Conservation (phyloP, 179 eudicot genomes). For the Drosera spatulata region DNA sequence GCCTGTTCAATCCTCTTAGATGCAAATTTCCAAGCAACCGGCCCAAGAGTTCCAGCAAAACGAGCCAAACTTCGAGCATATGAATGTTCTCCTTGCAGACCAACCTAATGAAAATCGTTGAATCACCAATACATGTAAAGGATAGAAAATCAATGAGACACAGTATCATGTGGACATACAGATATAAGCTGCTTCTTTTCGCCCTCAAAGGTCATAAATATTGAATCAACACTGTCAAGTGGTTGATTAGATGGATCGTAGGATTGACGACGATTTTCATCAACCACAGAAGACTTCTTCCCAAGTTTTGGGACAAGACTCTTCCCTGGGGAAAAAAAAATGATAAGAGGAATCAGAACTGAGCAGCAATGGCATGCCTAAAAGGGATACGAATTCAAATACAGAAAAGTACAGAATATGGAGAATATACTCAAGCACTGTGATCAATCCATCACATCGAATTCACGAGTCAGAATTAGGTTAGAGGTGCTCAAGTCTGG, state of each 20-base stretch:
- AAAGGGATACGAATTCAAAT: too few species aligned
- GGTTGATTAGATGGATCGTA: slow-evolving; percentile 25
- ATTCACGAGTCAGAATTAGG: too few species aligned
- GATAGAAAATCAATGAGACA: not conserved
- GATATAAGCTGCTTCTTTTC: slow-evolving; percentile 86
- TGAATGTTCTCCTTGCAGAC: slow-evolving; percentile 60
- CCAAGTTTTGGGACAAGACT: slow-evolving; percentile 42
- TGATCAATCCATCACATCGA: too few species aligned
- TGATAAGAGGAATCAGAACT: too few species aligned
- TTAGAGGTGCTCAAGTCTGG: too few species aligned
- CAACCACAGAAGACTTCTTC: slow-evolving; percentile 18
- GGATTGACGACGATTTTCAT: not conserved
- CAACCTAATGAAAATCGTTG: slow-evolving; percentile 47
- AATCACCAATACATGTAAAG: slow-evolving; percentile 3
- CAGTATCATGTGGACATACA: slow-evolving; percentile 31
- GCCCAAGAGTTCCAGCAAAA: slow-evolving; percentile 83
- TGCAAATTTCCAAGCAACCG: slow-evolving; percentile 80
- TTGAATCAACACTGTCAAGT: slow-evolving; percentile 35
- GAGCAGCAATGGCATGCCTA: too few species aligned
- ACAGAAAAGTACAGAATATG: too few species aligned
- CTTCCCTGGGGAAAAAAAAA: slow-evolving; percentile 32
- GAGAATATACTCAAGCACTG: too few species aligned
- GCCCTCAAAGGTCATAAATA: slow-evolving; percentile 60
- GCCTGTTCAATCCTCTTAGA: slow-evolving; percentile 74
- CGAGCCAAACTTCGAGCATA: slow-evolving; percentile 93